Evolutionary conservation across 768 basidiomycete genomes (phyloP), one percentile per base, ranked within the genome.

Genomic region (Lepiota venenata): DNA sequence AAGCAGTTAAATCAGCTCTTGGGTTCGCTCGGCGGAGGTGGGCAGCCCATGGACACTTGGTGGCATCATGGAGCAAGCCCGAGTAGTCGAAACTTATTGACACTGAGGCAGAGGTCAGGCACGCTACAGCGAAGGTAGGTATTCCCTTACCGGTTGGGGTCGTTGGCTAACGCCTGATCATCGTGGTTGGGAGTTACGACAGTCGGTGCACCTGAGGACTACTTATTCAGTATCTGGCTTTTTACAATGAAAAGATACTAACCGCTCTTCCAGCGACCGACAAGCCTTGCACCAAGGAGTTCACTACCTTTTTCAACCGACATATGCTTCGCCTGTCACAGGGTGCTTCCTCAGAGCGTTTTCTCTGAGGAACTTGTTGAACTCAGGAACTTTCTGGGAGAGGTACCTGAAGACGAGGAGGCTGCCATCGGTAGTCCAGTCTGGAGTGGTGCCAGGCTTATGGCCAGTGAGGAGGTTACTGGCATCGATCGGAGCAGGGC

Each of bases 241-340:
- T n/a, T 16, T 29, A 8, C 6, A 2, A 11, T 2, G 2, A 32
- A 32, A 32, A 11, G 32, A 8, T 32, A 61, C 72, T 39, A 61
- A 76, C 78, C 77, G 45, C 77, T 79, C 72, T 78, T 80, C 80
- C 79, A 82, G 18, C 81, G 69, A 11, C 81, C 81, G 20, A 81
- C 68, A 56, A 82, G 66, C 49, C 80, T 71, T 15, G 80, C 80
- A 38, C 79, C 80, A 15, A 77, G 68, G n/a, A 81, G 69, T 16
- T 75, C 78, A 39, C 73, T 73, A 15, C 79, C 77, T 54, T 79
- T 64, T 47, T 71, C 59, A 7, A 56, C 55, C 1, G 69, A 68
- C 44, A 80, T 60, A 9, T 50, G 54, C 2, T 57, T 56, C n/a
- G 1, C 65, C 61, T 15, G 64, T 60, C 25, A 79, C 59, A 5